Conservation (phyloP, 164 flowering plant species). For the Paratinospora sagittata region DNA sequence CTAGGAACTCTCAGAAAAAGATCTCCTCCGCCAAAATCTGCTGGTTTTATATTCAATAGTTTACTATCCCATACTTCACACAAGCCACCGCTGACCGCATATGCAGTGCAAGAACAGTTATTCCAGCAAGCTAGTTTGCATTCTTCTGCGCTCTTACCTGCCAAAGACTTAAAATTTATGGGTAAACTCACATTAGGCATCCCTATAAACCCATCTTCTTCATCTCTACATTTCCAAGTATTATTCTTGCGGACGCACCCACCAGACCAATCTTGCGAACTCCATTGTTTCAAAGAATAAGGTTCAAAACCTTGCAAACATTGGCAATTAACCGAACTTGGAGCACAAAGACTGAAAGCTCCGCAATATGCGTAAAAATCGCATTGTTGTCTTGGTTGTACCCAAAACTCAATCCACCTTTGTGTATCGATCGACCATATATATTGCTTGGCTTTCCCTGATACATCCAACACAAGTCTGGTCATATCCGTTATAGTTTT, state of each 20-base stretch:
- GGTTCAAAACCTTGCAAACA: neutral
- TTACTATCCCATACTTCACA: neutral
- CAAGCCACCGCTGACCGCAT: neutral
- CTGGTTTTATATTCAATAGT: neutral
- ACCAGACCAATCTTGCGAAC: neutral
- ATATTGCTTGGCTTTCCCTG: too few species aligned
- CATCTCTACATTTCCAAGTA: neutral
- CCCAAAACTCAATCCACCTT: neutral
- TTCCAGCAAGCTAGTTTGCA: constrained; percentile 1
- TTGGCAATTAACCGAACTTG: neutral
- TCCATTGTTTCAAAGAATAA: neutral
- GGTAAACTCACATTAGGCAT: neutral
- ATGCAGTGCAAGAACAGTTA: neutral
- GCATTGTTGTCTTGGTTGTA: neutral
- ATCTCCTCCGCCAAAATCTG: neutral
- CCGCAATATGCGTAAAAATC: neutral
- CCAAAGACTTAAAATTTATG: neutral
- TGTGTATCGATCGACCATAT: neutral
- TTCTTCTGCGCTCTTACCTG: neutral
- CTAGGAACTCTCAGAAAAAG: neutral
- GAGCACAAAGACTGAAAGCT: neutral
- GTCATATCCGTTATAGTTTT: too few species aligned
- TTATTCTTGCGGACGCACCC: neutral
- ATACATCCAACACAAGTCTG: too few species aligned
- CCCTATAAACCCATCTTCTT: neutral